Base-by-base conservation (phyloP, 768 basidiomycete species). In the Rhodotorula babjevae region DNA sequence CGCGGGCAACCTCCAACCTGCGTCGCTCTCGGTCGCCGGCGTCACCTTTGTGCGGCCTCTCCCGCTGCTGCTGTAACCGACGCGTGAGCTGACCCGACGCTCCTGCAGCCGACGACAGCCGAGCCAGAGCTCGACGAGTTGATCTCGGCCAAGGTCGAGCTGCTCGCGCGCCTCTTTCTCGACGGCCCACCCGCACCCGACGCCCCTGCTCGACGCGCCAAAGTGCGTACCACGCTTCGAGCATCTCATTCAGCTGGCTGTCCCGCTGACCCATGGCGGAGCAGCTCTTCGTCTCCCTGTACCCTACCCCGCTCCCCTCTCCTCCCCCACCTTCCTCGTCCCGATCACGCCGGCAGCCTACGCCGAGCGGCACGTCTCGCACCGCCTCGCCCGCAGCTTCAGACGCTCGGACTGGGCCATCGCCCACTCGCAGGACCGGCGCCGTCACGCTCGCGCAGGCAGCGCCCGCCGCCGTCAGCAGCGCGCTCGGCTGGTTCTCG, bases 401-500 rank as follows among this genome's bases (percentile, higher is more conserved):
- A 0, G 33, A 42, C 33, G 25, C 58, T 18, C 18, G 52, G 19
- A 19, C 44, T 18, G 46, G 56, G 12, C 67, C 15, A 19, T 59
- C 23, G 64, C 71, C 11, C 49, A 56, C 27, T 8, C 50, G 12
- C 27, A 57, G 44, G 3, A 6, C 10, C 9, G 63, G 2, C 16
- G 66, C 62, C 1, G 63, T 56, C 0, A 49, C 66, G 16, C 59
- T 66, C 12, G 64, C 69, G 3, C 53, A 55, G 3, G 60, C 67
- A 1, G 67, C 67, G 36, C 63, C 63, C 19, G 53, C 65, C 3
- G 63, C 73, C 12, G 67, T 71, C 16, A 59, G 67, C 0, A 33
- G 55, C 10, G 73, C 73, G 2, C 63, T 74, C 29, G 69, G 69
- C 10, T 74, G 73, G 73, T 67, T 74, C 25, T 61, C 63, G 18